phyloP scores from a whole-genome alignment of 257 asterid genomes.

The Jacaranda mimosifolia region DNA sequence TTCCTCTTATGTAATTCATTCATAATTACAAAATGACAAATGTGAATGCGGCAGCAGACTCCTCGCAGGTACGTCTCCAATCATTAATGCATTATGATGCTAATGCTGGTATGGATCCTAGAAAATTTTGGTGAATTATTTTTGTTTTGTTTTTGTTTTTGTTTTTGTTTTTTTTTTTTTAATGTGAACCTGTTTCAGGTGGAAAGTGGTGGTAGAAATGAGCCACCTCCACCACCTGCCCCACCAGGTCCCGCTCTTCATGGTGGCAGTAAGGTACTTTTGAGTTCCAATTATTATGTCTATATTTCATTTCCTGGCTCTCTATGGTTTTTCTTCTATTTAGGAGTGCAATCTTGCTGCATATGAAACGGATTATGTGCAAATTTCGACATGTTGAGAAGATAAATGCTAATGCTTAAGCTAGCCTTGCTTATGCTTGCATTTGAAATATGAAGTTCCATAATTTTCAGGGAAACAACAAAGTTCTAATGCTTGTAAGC shows the following conservation, averaged over 20 bases:
- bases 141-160: background rate
- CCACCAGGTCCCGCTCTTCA: constrained; percentile 54
- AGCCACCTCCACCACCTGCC: constrained; percentile 63
- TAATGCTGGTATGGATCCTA: background rate
- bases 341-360: background rate
- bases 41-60: constrained; percentile 52
- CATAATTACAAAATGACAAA: constrained; percentile 56
- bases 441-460: background rate
- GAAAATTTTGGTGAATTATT: background rate
- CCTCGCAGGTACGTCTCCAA: constrained; percentile 53
- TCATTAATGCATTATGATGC: constrained; percentile 16
- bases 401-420: background rate
- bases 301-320: background rate
- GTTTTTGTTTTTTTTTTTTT: background rate
- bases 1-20: constrained; percentile 45
- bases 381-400: background rate
- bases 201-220: constrained; percentile 64
- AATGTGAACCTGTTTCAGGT: constrained; percentile 53
- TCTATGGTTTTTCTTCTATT: background rate
- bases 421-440: background rate
- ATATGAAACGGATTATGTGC: background rate
- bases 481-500: background rate
- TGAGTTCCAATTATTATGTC: background rate
- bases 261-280: constrained; percentile 76
- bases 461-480: background rate